phyloP scores from a whole-genome alignment of 2,329 filamentous ascomycete species.

The Phoma sp. region DNA sequence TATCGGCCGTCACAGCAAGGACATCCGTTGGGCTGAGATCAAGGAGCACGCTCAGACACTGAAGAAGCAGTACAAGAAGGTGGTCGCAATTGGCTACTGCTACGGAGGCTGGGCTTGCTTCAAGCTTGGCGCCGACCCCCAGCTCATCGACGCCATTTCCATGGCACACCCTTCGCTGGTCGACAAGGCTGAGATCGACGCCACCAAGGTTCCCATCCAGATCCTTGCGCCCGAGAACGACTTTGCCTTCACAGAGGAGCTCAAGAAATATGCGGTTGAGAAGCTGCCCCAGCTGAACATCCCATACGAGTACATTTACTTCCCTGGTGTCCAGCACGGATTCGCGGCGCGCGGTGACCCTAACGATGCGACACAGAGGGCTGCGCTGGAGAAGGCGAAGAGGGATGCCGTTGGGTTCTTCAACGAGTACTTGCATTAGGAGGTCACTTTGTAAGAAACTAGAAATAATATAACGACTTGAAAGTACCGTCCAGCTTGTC shows the following conservation, averaged over 20 bases:
- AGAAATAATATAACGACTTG: not conserved
- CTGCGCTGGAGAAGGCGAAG: conserved; percentile 44
- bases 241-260: conserved; percentile 32
- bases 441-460: not conserved
- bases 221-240: conserved; percentile 40
- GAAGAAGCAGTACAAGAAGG: conserved; percentile 46
- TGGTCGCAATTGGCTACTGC: conserved; percentile 57
- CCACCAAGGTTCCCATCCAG: conserved; percentile 40
- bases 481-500: too few species aligned
- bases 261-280: conserved; percentile 39
- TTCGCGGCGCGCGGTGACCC: conserved; percentile 41
- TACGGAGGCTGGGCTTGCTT: conserved; percentile 52
- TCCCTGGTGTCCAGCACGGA: conserved; percentile 41
- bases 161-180: conserved; percentile 40
- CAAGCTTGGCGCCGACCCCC: conserved; percentile 39
- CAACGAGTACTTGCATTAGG: conserved; percentile 41
- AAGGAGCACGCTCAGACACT: conserved; percentile 45
- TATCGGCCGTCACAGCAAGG: conserved; percentile 46
- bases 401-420: conserved; percentile 39
- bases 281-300: conserved; percentile 37
- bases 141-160: conserved; percentile 40
- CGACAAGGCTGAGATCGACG: conserved; percentile 38
- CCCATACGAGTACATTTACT: conserved; percentile 44
- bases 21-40: conserved; percentile 49
- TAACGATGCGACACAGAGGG: conserved; percentile 34